These are phyloP conservation scores for Trichoderma atrobrunneum DNA, from an alignment of 2,329 filamentous ascomycete genomes.

Conservation along the genomic window DNA sequence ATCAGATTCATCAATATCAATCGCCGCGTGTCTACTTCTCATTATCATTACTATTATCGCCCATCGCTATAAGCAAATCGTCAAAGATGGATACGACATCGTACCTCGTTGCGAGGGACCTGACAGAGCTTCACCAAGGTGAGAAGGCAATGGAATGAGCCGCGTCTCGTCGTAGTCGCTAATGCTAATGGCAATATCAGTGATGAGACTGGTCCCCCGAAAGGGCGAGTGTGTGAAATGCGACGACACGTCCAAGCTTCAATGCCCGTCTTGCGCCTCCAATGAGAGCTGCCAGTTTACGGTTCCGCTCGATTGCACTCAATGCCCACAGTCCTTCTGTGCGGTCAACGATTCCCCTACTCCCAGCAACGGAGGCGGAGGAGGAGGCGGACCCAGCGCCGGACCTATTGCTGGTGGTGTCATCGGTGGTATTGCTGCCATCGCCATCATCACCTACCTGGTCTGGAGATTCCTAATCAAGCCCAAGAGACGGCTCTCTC, in stretches of 20 bases:
- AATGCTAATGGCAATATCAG: slow-evolving; percentile 21
- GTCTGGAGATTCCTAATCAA: slow-evolving; percentile 89
- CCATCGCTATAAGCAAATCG: neutral
- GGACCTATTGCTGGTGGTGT: slow-evolving; percentile 92
- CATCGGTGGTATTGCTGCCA: slow-evolving; percentile 73
- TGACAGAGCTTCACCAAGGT: slow-evolving; percentile 34
- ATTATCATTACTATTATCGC: neutral
- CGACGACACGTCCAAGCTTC: slow-evolving; percentile 38
- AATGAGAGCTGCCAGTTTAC: slow-evolving; percentile 46
- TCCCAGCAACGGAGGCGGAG: slow-evolving; percentile 22
- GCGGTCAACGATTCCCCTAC: slow-evolving; percentile 28
- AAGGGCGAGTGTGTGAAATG: slow-evolving; percentile 46
- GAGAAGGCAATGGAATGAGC: slow-evolving; percentile 18
- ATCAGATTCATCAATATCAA: neutral
- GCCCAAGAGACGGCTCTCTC: slow-evolving; percentile 62
- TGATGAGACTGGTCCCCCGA: slow-evolving; percentile 38
- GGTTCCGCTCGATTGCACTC: slow-evolving; percentile 43
- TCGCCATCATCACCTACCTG: slow-evolving; percentile 73
- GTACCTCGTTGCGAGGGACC: slow-evolving; percentile 25
- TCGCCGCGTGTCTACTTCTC: neutral
- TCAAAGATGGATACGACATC: slow-evolving; percentile 11
- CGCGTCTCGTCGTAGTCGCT: neutral
- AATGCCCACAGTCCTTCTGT: slow-evolving; percentile 50
- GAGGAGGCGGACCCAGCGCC: slow-evolving; percentile 57
- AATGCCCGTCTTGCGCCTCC: slow-evolving; percentile 46